These are phyloP conservation scores for Anastatica hierochuntica DNA, from an alignment of 345 rosid species.

Conservation along the genomic window DNA sequence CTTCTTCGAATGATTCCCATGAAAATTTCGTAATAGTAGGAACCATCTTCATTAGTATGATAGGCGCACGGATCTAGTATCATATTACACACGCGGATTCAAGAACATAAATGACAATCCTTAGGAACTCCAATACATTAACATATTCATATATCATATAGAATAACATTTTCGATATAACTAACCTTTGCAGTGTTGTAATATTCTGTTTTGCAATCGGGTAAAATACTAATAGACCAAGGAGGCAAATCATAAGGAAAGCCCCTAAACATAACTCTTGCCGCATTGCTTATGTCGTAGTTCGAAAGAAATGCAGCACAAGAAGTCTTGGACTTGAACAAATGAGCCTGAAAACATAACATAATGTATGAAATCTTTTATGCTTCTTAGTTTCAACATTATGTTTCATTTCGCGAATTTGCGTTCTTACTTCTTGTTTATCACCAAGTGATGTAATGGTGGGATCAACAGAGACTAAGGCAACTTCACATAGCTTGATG, in stretches of 20 bases:
- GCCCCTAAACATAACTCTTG: slow-evolving; percentile 44
- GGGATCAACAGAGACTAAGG: slow-evolving; percentile 48
- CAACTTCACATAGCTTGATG: slow-evolving; percentile 56
- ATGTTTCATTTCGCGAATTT: too few species aligned
- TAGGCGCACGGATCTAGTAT: slow-evolving; percentile 59
- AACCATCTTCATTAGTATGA: slow-evolving; percentile 50
- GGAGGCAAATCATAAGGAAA: slow-evolving; percentile 56
- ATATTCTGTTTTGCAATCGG: slow-evolving; percentile 57
- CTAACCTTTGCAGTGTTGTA: slow-evolving; percentile 68
- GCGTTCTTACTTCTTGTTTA: slow-evolving; percentile 50
- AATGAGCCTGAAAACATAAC: slow-evolving; percentile 42
- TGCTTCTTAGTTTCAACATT: neutral
- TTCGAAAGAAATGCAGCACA: slow-evolving; percentile 90
- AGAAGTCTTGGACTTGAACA: slow-evolving; percentile 45
- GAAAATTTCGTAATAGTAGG: slow-evolving; percentile 37
- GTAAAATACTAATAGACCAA: slow-evolving; percentile 94
- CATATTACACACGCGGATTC: too few species aligned
- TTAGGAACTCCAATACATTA: too few species aligned
- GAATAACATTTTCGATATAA: neutral
- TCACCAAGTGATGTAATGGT: slow-evolving; percentile 41
- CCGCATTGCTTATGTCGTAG: slow-evolving; percentile 33
- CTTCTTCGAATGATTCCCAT: slow-evolving; percentile 79
- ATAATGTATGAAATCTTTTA: neutral
- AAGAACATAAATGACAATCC: too few species aligned
- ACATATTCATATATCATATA: too few species aligned